Evolutionary conservation across 495 filamentous ascomycete genomes (phyloP), one percentile per base, ranked within the genome.

Genomic region (Penicillium simplicissimum): DNA sequence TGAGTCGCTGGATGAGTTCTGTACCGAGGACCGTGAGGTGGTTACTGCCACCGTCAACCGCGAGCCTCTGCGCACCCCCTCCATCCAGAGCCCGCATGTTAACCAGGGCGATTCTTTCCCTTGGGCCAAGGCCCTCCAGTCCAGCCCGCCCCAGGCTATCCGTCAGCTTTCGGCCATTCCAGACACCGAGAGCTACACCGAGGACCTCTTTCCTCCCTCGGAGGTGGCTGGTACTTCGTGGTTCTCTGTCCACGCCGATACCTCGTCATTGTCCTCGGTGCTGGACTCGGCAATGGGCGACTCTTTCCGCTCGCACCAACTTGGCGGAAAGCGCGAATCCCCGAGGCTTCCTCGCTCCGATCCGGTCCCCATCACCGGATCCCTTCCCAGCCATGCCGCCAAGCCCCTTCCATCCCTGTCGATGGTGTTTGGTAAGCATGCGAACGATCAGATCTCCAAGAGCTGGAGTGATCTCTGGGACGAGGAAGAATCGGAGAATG

Each of bases 381-480:
- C 93, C 23, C 79, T 96, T 55, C 92, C 93, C 48, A 89, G 87
- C 63, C 86, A 82, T 66, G 81, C 87, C 43, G 83, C 84, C 65
- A 86, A 85, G 58, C 82, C 81, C 37, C 76, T 86, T 52, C 84
- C 87, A 4, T 85, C 85, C 31, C 84, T 96, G 79, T 86, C 90
- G 4, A 82, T 88, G 63, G 84, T 94, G 21, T 94, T 95, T 70
- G 90, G 90, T 28, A 88, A 86, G 71, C 85, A 89, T 70, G 84
- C 84, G 63, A 84, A 89, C 4, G 77, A 84, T 19, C 73, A 79
- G 52, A 89, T 93, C 11, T 95, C 93, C 31, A 96, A 97, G 86
- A 97, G 93, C 81, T 97, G 93, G 93, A 95, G 92, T 66, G 93
- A 97, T 75, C 81, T 97, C 64, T 97, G 90, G 88, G 93, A 97